Conservation (phyloP, 495 filamentous ascomycete species). For the Podospora anserina region DNA sequence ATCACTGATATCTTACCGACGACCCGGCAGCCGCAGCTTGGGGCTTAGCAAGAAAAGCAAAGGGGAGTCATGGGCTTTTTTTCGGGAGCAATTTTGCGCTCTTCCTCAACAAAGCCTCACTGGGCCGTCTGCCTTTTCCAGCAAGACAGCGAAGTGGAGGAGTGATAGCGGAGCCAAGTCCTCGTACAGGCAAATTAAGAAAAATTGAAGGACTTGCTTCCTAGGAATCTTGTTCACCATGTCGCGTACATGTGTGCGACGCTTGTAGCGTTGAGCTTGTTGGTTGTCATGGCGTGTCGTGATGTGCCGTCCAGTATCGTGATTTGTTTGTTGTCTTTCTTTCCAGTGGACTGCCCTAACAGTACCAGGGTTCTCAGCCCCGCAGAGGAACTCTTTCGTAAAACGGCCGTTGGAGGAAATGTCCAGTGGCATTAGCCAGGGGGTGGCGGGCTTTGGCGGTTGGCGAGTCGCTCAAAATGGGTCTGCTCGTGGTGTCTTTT, state of each 20-base stretch:
- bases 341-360: neutral
- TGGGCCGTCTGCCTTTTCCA: neutral
- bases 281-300: neutral
- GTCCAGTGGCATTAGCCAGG: no score
- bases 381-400: neutral
- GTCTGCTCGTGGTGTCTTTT: neutral
- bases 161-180: neutral
- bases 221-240: neutral
- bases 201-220: constrained; percentile 16
- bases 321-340: neutral
- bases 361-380: neutral
- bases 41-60: neutral
- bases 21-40: neutral
- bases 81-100: neutral
- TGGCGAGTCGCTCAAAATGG: neutral
- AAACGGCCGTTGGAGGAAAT: neutral
- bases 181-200: neutral
- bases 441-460: no score
- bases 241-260: neutral
- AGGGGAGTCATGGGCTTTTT: neutral
- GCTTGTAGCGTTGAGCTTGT: neutral
- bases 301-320: neutral
- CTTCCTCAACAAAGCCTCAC: neutral
- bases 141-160: neutral
- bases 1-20: neutral